Conservation (phyloP, 192 early-diverging fungal species). For the Irineochytrium annulatum region DNA sequence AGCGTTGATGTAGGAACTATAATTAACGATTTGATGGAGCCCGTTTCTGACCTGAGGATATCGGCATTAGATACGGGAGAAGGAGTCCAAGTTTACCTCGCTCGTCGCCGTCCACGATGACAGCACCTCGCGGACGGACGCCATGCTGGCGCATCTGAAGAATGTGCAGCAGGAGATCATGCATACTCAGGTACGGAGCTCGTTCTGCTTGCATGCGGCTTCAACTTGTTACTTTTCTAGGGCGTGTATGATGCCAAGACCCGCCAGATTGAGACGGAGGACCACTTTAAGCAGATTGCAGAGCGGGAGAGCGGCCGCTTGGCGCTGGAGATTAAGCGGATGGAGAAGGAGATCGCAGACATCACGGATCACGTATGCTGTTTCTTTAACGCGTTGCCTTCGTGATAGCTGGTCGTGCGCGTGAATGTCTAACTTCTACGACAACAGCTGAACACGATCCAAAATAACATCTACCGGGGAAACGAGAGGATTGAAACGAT, state of each 20-base stretch:
- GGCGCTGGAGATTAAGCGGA: conserved; percentile 43
- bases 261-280: conserved; percentile 56
- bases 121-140: conserved; percentile 39
- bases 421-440: too few relatives aligned
- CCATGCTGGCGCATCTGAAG: conserved; percentile 50
- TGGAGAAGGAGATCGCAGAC: conserved; percentile 48
- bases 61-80: conserved; percentile 33
- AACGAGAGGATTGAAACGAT: conserved; percentile 53
- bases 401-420: background rate
- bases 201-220: background rate
- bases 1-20: conserved; percentile 26
- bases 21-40: background rate
- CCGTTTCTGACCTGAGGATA: background rate
- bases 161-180: conserved; percentile 52
- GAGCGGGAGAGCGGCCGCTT: conserved; percentile 52
- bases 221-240: conserved; percentile 10
- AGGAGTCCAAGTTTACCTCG: conserved; percentile 32
- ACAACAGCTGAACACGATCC: conserved; percentile 45
- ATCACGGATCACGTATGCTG: conserved; percentile 44
- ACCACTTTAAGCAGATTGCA: conserved; percentile 55
- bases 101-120: conserved; percentile 46
- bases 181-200: conserved; percentile 45
- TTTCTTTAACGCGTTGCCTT: too few relatives aligned
- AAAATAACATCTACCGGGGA: conserved; percentile 55
- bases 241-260: conserved; percentile 50